Base-by-base conservation (phyloP, 345 rosid species). In the Schrenkiella parvula region DNA sequence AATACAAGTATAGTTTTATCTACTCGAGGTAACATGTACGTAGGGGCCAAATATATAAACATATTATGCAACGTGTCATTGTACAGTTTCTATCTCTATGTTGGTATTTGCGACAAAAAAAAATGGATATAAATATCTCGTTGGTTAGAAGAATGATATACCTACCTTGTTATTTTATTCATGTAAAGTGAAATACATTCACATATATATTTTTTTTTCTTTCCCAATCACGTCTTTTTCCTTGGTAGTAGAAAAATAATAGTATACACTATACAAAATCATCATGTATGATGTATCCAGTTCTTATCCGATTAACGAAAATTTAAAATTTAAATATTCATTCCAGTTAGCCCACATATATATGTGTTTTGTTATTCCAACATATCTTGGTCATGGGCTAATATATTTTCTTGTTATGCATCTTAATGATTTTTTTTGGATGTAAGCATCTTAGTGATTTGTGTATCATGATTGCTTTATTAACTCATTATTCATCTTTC, bases 61-160 rank as follows among this genome's bases (percentile, higher is more conserved):
- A 17, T 34, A 43, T 22, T 56, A 53, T 6, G 77, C 54, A 42
- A 55, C 77, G 44, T 73, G 77, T 54, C 52, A 42, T 12, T 21
- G 25, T 43, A 71, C 21, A 50, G 4, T 50, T 62, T 59, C 11
- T 22, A 48, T 35, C 29, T 60, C 41, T 34, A 17, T 31, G 19
- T 47, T 4, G 28, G 11, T 4, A 21, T 47, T 47, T 21, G 55
- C 12, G 29, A 22, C 0, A 50, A 12, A 48, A 12, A 48, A 12
- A 50, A 3, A 26, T 17, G 32, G 22, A 13, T 29, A 63, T 63
- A 63, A 41, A 63, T 64, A 55, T 43, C 12, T 43, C 29, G 77
- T 55, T 73, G 58, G 72, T 65, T 13, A 65, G 59, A 65, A 64
- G 57, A 73, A 54, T 44, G 48, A n/a, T 18, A 26, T 22, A 35